Percentiles rank a stretch among this genome's conserved stretches.
phyloP scores from a whole-genome alignment of 83 land plant species.

The Picea abies region DNA sequence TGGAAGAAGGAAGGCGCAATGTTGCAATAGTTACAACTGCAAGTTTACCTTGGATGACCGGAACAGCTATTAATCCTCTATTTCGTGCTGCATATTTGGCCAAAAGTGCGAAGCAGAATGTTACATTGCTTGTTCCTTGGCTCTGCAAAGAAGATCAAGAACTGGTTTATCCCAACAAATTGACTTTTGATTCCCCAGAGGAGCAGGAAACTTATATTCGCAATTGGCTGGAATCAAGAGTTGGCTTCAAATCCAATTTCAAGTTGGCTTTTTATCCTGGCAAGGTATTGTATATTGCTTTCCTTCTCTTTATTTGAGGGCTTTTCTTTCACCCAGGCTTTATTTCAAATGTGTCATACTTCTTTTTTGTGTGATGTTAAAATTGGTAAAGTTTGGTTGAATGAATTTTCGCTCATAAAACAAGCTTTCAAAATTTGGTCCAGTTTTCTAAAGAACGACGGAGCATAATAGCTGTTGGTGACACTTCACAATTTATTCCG shows the following conservation, averaged over 20 bases:
- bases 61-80: constrained; percentile 93
- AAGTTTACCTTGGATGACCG: constrained; percentile 29
- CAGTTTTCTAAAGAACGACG: constrained; percentile 90
- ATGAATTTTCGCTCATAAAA: not conserved
- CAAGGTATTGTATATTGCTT: constrained; percentile 57
- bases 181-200: constrained; percentile 85
- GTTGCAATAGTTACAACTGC: constrained; percentile 98
- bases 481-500: constrained; percentile 88
- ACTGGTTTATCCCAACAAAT: constrained; percentile 81
- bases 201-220: constrained; percentile 95
- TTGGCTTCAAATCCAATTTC: constrained; percentile 91
- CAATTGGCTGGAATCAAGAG: constrained; percentile 88
- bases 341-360: constrained; percentile 5
- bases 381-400: not conserved
- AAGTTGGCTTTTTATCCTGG: constrained; percentile 96
- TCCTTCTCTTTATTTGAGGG: not conserved
- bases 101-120: constrained; percentile 78
- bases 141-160: constrained; percentile 90
- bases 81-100: constrained; percentile 94
- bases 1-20: constrained; percentile 61
- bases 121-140: constrained; percentile 96
- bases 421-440: constrained; percentile 15
- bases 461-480: constrained; percentile 94
- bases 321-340: not conserved
- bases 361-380: not conserved